Evolutionary conservation across 1,284 basidiomycete species (phyloP).

Genomic region (Cerioporus squamosus): DNA sequence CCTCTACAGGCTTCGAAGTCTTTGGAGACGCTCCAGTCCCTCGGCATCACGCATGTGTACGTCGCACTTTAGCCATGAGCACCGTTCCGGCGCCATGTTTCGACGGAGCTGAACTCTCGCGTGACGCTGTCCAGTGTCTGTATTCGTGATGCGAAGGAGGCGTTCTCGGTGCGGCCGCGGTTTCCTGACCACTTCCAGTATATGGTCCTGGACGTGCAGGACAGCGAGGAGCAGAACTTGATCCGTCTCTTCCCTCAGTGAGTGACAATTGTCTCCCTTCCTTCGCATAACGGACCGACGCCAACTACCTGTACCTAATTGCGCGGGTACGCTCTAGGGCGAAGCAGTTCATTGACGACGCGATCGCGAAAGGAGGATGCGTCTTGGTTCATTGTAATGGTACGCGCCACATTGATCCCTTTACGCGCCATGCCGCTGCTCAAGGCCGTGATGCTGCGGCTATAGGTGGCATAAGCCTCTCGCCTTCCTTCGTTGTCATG

Average conservation of each 20-base stretch:
- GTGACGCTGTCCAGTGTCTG: slow-evolving; percentile 62
- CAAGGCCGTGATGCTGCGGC: background rate
- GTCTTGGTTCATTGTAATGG: slow-evolving; percentile 94
- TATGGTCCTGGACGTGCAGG: slow-evolving; percentile 85
- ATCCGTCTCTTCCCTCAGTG: slow-evolving; percentile 83
- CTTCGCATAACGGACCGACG: background rate
- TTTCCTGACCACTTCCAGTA: slow-evolving; percentile 85
- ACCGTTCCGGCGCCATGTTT: background rate
- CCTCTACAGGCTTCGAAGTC: slow-evolving; percentile 90
- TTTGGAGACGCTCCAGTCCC: slow-evolving; percentile 62
- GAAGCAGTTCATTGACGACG: slow-evolving; percentile 79
- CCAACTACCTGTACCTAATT: background rate
- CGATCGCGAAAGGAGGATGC: slow-evolving; percentile 68
- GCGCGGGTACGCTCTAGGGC: slow-evolving; percentile 52
- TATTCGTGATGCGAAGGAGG: slow-evolving; percentile 86
- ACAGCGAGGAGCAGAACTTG: slow-evolving; percentile 90
- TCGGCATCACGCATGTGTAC: slow-evolving; percentile 88
- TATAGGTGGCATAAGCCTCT: slow-evolving; percentile 86
- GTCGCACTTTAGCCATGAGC: slow-evolving; percentile 30
- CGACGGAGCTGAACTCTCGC: background rate
- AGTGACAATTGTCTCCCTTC: slow-evolving; percentile 33
- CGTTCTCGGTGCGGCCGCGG: slow-evolving; percentile 84
- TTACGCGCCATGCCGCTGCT: background rate
- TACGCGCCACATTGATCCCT: slow-evolving; percentile 37
- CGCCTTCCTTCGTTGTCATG: slow-evolving; percentile 89